Percentiles rank a stretch among this genome's conserved stretches.
These are phyloP conservation scores for Heritiera fomes DNA, from an alignment of 345 rosid genomes.

Conservation along the genomic window DNA sequence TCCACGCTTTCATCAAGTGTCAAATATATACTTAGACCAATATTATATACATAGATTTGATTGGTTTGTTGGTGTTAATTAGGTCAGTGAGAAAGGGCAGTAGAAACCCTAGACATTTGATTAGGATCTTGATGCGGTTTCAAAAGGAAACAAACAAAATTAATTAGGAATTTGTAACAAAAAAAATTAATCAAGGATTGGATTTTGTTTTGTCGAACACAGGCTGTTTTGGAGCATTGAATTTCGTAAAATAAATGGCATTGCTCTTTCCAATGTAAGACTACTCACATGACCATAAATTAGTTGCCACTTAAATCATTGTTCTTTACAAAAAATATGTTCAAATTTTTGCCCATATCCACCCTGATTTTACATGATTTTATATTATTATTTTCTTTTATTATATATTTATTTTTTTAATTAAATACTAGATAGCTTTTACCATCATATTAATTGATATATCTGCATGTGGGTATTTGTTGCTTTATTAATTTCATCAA, in stretches of 20 bases:
- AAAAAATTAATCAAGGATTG: not conserved
- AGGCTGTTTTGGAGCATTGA: slow-evolving; percentile 18
- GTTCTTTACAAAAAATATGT: not conserved
- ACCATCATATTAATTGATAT: too few relatives aligned
- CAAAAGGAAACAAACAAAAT: slow-evolving; percentile 11
- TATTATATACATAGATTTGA: not conserved
- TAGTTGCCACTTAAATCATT: not conserved
- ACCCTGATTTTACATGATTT: not conserved
- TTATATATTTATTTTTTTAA: too few relatives aligned
- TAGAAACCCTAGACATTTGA: slow-evolving; percentile 1
- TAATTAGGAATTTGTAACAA: too few relatives aligned
- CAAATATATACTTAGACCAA: not conserved
- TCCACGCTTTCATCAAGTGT: not conserved
- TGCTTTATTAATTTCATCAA: too few relatives aligned
- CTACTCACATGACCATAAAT: not conserved
- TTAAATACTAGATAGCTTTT: too few relatives aligned
- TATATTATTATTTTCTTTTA: not conserved
- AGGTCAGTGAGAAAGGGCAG: not conserved
- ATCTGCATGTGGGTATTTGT: too few relatives aligned
- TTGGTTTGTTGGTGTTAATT: not conserved
- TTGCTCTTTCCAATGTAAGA: slow-evolving; percentile 17
- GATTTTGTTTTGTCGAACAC: slow-evolving; percentile 7
- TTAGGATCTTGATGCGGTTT: slow-evolving; percentile 5
- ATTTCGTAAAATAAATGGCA: slow-evolving; percentile 4
- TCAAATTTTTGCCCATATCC: not conserved